Conservation (phyloP, 225 moss, liverwort and hornwort genomes). For the Straminergon stramineum region DNA sequence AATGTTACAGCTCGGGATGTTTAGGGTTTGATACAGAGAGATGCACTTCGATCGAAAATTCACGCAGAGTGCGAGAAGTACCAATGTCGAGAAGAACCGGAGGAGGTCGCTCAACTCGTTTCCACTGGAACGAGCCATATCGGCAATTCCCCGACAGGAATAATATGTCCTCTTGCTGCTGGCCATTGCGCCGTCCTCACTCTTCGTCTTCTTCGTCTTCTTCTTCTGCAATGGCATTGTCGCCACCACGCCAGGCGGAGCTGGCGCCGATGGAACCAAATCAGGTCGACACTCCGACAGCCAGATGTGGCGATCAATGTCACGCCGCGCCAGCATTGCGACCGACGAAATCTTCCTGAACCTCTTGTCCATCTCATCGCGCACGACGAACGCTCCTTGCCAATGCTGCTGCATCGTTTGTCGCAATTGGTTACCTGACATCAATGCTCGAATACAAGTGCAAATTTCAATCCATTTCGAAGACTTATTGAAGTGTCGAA, state of each 20-base stretch:
- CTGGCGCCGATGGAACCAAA: slow-evolving; percentile 16
- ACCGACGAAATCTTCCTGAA: slow-evolving; percentile 18
- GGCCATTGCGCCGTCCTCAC: not conserved
- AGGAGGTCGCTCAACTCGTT: slow-evolving; percentile 14
- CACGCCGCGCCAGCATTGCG: slow-evolving; percentile 24
- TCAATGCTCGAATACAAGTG: not conserved
- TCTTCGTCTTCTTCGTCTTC: not conserved
- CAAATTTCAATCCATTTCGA: not conserved
- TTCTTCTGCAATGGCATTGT: not conserved
- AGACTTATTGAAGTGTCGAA: not conserved
- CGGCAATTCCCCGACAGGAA: not conserved
- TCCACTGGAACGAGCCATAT: slow-evolving; percentile 7
- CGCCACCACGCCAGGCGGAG: not conserved
- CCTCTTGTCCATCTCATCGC: slow-evolving; percentile 11
- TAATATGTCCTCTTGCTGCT: not conserved
- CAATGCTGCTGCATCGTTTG: slow-evolving; percentile 20
- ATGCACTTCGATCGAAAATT: not conserved
- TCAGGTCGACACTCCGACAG: slow-evolving; percentile 17
- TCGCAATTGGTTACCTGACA: not conserved
- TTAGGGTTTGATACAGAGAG: not conserved
- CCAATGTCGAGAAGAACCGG: slow-evolving; percentile 22
- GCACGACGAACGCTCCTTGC: slow-evolving; percentile 6
- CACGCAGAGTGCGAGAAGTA: not conserved
- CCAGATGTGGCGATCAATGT: slow-evolving; percentile 33
- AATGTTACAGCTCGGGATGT: not conserved